Evolutionary conservation across 2,329 filamentous ascomycete genomes (phyloP), one percentile per base, ranked within the genome.

Genomic region (Aspergillus brasiliensis): DNA sequence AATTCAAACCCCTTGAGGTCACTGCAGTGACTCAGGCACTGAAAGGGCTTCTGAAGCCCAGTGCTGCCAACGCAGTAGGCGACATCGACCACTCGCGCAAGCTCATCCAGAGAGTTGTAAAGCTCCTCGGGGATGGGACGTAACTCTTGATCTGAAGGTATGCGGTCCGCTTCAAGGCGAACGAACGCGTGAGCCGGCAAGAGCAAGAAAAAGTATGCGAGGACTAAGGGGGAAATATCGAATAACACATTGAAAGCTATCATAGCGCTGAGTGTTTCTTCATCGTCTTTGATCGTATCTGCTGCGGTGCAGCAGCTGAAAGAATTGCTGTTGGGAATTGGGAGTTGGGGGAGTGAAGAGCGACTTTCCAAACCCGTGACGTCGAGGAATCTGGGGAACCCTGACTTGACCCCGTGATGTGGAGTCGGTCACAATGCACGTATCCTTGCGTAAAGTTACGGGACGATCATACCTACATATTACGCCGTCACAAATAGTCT

Each of bases 81-180:
- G 61, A 98, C 95, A 74, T 99, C 95, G 63, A 97, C 94, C 25
- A 98, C 84, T 56, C 93, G 88, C n/a, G 94, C 87, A 57, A 94
- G 82, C 70, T 96, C 91, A 76, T 97, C 92, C 13, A 99, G 86
- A 17, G 91, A 88, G 60, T 85, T 80, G 77, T 96, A 98, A 62
- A 97, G 83, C 23, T 81, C 70, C 27, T 77, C 71, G 4, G 90
- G 88, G 58, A 95, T 73, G 31, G 44, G 51, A 5, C 61, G 61
- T 6, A 56, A 48, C 23, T 57, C 52, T 21, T 58, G 56, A 52
- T 59, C 56, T 13, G 34, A 28, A 23, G 28, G 21, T n/a, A 44
- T 44, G 11, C 2, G 10, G 15, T 52, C 28, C 21, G 46, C 27
- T 34, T 10, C 17, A 13, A 34, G 47, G 31, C 51, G 37, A 44